Evolutionary conservation across 2,329 filamentous ascomycete genomes (phyloP).

Genomic region (Exutisphaerella laricina): DNA sequence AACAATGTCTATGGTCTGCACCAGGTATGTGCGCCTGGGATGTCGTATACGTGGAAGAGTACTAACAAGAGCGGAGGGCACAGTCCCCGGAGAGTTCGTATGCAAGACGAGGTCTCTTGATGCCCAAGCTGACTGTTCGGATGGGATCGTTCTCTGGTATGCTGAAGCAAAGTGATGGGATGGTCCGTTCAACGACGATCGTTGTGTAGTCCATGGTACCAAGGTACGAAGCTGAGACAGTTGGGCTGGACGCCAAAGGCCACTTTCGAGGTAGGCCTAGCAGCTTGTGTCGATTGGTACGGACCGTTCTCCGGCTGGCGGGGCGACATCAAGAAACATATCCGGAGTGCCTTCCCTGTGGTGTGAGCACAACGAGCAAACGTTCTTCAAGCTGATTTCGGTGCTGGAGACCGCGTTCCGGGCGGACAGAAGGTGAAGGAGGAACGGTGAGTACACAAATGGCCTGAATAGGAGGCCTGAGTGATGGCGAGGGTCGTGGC

Average conservation of each 20-base stretch:
- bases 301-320: constrained; percentile 62
- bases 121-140: constrained; percentile 2
- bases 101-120: not conserved
- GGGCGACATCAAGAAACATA: constrained; percentile 65
- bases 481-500: too few relatives aligned
- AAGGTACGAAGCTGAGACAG: constrained; percentile 60
- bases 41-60: too few relatives aligned
- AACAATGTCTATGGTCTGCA: constrained; percentile 85
- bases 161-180: too few relatives aligned
- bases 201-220: constrained; percentile 65
- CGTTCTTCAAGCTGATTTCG: constrained; percentile 11
- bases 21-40: too few relatives aligned
- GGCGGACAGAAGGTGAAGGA: too few relatives aligned
- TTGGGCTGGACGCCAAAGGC: constrained; percentile 67
- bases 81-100: constrained; percentile 25
- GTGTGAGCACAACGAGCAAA: constrained; percentile 9
- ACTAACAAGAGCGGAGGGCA: too few relatives aligned
- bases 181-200: constrained; percentile 70
- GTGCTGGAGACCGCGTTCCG: constrained; percentile 10
- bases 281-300: constrained; percentile 66
- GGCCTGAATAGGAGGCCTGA: too few relatives aligned
- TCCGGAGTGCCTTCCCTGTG: constrained; percentile 58
- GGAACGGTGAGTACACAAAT: too few relatives aligned
- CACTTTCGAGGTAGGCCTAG: constrained; percentile 58
- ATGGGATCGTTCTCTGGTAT: too few relatives aligned